Evolutionary conservation across 306 rosid genomes (phyloP).

Genomic region (Carpinus fangiana): DNA sequence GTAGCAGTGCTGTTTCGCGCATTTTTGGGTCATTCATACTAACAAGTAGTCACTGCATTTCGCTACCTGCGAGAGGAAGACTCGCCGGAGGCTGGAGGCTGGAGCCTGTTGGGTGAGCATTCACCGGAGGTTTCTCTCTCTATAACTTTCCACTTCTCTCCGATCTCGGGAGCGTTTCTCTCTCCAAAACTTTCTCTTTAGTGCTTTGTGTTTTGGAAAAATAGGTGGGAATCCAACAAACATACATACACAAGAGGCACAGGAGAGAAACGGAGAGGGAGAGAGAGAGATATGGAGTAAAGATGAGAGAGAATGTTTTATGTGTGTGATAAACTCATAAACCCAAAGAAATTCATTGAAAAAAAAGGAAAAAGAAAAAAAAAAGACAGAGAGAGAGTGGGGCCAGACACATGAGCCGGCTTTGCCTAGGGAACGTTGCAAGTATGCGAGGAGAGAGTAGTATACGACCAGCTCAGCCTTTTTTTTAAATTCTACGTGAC

Average conservation of each 20-base stretch:
- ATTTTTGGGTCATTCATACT: conserved; percentile 48
- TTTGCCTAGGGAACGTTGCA: conserved; percentile 49
- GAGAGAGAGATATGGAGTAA: conserved; percentile 8
- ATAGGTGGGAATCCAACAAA: conserved; percentile 50
- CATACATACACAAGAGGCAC: conserved; percentile 30
- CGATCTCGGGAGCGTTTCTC: neutral
- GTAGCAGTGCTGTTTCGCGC: conserved; percentile 52
- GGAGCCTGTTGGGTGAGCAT: conserved; percentile 12
- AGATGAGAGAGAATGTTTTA: neutral
- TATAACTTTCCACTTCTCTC: neutral
- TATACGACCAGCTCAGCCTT: conserved; percentile 19
- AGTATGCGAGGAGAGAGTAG: neutral
- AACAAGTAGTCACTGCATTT: neutral
- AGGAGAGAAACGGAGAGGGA: conserved; percentile 29
- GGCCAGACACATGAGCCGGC: conserved; percentile 43
- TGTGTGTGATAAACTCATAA: neutral
- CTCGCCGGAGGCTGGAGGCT: conserved; percentile 38
- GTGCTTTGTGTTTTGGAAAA: conserved; percentile 44
- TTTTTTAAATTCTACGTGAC: conserved; percentile 19
- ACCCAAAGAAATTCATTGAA: neutral
- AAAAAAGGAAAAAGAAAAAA: neutral
- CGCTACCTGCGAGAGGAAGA: neutral
- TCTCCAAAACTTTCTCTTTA: conserved; percentile 33
- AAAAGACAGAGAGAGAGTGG: neutral
- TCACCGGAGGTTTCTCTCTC: conserved; percentile 30